A percentile compares a stretch with the other conserved stretches of the same genome.
phyloP scores from a whole-genome alignment of 495 filamentous ascomycete genomes.

The Wilcoxina mikolae region DNA sequence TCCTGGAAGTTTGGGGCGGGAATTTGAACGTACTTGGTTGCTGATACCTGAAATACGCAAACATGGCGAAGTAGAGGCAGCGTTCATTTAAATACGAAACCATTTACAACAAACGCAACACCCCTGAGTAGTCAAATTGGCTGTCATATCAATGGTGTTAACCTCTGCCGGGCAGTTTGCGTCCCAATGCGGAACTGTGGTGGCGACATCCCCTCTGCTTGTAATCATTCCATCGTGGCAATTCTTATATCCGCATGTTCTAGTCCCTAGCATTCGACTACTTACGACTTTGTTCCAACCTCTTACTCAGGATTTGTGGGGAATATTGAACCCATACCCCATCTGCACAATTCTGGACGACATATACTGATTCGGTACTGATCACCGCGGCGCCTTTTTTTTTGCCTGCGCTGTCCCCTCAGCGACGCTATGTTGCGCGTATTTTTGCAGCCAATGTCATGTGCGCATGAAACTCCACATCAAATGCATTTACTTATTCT shows the following conservation, averaged over 20 bases:
- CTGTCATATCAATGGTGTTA: neutral
- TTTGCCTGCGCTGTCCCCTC: too few species aligned
- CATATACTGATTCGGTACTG: neutral
- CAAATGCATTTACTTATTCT: too few species aligned
- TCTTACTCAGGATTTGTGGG: neutral
- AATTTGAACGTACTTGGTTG: neutral
- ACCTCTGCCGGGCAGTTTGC: neutral
- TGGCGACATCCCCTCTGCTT: neutral
- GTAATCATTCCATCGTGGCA: neutral
- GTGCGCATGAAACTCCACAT: too few species aligned
- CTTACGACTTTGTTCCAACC: neutral
- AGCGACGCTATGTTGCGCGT: too few species aligned
- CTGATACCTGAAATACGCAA: neutral
- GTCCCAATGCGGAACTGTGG: neutral
- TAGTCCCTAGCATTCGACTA: neutral
- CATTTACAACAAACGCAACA: neutral
- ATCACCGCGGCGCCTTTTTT: neutral
- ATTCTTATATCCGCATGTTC: neutral
- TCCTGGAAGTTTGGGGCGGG: neutral
- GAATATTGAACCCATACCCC: neutral
- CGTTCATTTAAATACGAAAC: too few species aligned
- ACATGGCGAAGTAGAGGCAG: too few species aligned
- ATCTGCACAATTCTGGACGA: neutral
- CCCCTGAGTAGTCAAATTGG: neutral
- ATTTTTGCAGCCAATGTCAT: too few species aligned